Conservation (phyloP, 352 stramenopile species). For the Pythium plurisporium region DNA sequence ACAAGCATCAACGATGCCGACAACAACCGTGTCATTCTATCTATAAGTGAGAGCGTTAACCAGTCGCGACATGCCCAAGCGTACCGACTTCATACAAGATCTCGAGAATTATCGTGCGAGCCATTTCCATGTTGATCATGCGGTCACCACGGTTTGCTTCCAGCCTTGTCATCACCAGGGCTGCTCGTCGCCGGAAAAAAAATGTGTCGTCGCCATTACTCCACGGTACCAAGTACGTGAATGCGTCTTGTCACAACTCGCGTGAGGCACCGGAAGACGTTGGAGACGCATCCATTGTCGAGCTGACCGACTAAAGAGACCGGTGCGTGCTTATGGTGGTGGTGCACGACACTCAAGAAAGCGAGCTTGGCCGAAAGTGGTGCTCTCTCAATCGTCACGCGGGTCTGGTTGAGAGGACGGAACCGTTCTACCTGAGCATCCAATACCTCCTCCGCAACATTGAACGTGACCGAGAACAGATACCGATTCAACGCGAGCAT, state of each 20-base stretch:
- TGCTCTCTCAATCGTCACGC: neutral
- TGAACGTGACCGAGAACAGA: neutral
- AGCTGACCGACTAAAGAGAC: neutral
- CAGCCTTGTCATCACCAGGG: too few relatives aligned
- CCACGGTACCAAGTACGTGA: too few relatives aligned
- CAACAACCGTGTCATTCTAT: too few relatives aligned
- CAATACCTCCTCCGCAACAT: neutral
- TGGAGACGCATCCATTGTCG: neutral
- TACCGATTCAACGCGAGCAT: neutral
- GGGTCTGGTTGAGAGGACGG: neutral
- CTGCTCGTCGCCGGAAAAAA: too few relatives aligned
- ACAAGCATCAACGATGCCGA: too few relatives aligned
- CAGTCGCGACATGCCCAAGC: too few relatives aligned
- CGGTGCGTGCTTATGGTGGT: neutral
- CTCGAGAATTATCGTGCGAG: too few relatives aligned
- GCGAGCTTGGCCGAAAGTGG: neutral
- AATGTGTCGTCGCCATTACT: too few relatives aligned
- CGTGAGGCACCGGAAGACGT: neutral
- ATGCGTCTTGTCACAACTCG: neutral
- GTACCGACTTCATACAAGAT: too few relatives aligned
- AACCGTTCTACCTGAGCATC: neutral
- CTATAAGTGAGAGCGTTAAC: too few relatives aligned
- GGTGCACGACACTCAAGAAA: neutral
- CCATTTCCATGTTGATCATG: too few relatives aligned
- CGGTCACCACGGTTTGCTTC: too few relatives aligned